Evolutionary conservation across 2,329 filamentous ascomycete species (phyloP).

Genomic region (Trichoderma afroharzianum): DNA sequence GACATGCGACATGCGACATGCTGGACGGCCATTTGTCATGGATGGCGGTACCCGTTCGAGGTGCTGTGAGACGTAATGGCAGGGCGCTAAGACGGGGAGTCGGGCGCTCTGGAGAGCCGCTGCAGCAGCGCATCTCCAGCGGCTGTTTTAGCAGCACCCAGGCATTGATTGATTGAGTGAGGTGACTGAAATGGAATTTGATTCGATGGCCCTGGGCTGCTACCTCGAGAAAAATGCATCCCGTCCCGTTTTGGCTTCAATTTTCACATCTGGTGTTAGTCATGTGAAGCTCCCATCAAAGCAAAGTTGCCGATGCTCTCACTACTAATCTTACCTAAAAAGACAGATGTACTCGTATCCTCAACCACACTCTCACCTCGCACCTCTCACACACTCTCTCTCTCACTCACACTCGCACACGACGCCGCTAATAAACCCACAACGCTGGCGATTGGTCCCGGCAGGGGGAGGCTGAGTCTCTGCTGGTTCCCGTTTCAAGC

Average conservation of each 20-base stretch:
- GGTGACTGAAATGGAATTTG: background rate
- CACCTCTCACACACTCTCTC: background rate
- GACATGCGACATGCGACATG: background rate
- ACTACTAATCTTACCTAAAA: background rate
- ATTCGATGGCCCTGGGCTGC: background rate
- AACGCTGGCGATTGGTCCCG: background rate
- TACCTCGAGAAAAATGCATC: background rate
- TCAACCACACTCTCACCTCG: background rate
- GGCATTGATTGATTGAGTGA: background rate
- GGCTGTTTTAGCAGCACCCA: background rate
- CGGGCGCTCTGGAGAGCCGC: background rate
- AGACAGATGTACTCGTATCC: background rate
- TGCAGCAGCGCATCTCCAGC: background rate
- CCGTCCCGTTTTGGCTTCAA: background rate
- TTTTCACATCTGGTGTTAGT: background rate
- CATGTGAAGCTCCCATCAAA: background rate
- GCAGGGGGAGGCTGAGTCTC: constrained; percentile 8
- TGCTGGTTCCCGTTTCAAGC: background rate
- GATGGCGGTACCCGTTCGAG: background rate
- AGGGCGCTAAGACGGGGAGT: background rate
- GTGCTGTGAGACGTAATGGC: background rate
- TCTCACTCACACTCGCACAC: background rate
- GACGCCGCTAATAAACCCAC: background rate
- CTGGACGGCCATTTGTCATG: background rate
- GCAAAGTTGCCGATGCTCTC: background rate